Conservation (phyloP, 2,329 filamentous ascomycete species). For the Conoideocrella luteorostrata region DNA sequence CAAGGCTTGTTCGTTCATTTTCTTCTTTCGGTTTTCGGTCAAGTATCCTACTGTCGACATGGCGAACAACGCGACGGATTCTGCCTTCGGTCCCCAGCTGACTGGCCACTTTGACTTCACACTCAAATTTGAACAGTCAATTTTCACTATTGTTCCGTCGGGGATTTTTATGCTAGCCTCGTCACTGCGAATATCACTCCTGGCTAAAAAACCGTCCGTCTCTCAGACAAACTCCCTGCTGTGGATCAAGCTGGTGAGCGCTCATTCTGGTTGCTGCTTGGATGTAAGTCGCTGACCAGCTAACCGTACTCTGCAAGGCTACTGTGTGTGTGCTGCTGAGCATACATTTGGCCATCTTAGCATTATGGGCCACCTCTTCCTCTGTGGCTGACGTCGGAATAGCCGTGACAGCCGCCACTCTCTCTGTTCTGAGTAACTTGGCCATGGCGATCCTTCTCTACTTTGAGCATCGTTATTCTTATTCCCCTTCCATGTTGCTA, state of each 20-base stretch:
- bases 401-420: neutral
- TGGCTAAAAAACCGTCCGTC: neutral
- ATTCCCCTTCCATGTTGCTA: constrained; percentile 34
- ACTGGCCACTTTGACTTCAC: constrained; percentile 10
- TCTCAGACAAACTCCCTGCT: neutral
- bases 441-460: neutral
- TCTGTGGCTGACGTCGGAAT: neutral
- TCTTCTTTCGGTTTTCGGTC: no score
- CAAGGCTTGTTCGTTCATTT: no score
- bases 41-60: no score
- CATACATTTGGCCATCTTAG: no score
- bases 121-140: constrained; percentile 9
- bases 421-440: neutral
- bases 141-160: constrained; percentile 9
- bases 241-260: neutral
- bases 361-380: no score
- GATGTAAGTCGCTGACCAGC: no score
- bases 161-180: constrained; percentile 6
- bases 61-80: neutral
- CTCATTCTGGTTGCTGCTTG: no score
- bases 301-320: no score
- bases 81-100: constrained; percentile 8
- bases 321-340: no score
- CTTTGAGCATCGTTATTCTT: neutral
- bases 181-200: constrained; percentile 6